Evolutionary conservation across 768 basidiomycete species (phyloP).

Genomic region (Omphalotus guepiniiformis): DNA sequence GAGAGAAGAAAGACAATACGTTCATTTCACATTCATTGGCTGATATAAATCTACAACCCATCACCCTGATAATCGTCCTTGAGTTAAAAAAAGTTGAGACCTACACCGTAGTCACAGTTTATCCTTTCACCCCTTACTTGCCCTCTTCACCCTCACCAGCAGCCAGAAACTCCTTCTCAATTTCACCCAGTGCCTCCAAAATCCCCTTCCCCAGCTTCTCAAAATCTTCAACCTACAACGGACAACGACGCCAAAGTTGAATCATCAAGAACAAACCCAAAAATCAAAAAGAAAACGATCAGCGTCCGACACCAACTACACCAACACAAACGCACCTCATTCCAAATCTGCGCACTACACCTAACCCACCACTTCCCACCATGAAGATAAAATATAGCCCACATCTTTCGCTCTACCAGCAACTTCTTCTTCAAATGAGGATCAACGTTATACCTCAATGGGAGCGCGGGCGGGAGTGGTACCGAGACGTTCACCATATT

Average conservation of each 20-base stretch:
- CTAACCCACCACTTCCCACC: no score
- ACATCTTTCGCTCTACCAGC: constrained; percentile 26
- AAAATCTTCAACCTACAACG: constrained; percentile 16
- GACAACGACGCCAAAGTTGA: no score
- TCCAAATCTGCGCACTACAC: no score
- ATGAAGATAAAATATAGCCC: constrained; percentile 30
- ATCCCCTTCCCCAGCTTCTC: constrained; percentile 13
- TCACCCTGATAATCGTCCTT: no score
- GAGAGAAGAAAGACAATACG: no score
- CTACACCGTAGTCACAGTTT: no score
- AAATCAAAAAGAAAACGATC: constrained; percentile 35
- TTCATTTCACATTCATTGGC: no score
- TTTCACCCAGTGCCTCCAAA: constrained; percentile 9
- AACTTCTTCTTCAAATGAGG: constrained; percentile 24
- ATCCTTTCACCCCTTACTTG: no score
- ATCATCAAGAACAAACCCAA: no score
- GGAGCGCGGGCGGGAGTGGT: constrained; percentile 25
- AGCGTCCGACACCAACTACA: constrained; percentile 39
- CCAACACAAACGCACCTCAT: no score
- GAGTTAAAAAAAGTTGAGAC: no score
- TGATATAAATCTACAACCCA: no score
- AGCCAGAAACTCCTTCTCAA: constrained; percentile 2
- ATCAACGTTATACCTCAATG: constrained; percentile 16
- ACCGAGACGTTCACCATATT: constrained; percentile 32
- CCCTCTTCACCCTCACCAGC: constrained; percentile 3